Conservation (phyloP, 148 eudicot species). For the Spergularia marina region DNA sequence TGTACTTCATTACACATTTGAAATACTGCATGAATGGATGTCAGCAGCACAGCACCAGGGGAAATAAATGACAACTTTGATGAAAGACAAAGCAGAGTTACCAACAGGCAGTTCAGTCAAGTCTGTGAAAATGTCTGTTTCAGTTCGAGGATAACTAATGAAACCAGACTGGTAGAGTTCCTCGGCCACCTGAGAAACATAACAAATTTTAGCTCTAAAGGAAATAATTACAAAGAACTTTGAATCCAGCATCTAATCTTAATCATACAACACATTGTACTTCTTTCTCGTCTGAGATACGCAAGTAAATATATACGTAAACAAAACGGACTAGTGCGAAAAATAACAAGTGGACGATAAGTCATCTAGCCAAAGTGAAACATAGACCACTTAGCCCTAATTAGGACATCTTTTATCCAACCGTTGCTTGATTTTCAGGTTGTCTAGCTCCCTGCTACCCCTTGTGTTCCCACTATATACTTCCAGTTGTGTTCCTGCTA, state of each 20-base stretch:
- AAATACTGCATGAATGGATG: neutral
- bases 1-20: neutral
- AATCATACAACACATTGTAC: constrained; percentile 5
- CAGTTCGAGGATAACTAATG: constrained; percentile 99
- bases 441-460: too few relatives aligned
- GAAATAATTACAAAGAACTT: neutral
- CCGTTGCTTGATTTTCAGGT: too few relatives aligned
- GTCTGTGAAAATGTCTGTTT: constrained; percentile 80
- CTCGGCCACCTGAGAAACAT: constrained; percentile 71
- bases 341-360: too few relatives aligned
- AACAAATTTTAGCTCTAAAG: constrained; percentile 7
- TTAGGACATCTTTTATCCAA: too few relatives aligned
- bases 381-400: too few relatives aligned
- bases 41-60: neutral
- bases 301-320: neutral
- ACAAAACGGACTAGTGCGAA: neutral
- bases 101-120: constrained; percentile 75
- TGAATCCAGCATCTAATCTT: neutral
- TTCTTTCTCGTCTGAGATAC: neutral
- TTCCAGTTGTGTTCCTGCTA: too few relatives aligned
- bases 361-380: too few relatives aligned
- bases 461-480: too few relatives aligned
- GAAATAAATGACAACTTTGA: constrained; percentile 5
- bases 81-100: constrained; percentile 24
- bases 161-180: constrained; percentile 95